phyloP scores from a whole-genome alignment of 345 rosid species.

The Acer yangbiense region DNA sequence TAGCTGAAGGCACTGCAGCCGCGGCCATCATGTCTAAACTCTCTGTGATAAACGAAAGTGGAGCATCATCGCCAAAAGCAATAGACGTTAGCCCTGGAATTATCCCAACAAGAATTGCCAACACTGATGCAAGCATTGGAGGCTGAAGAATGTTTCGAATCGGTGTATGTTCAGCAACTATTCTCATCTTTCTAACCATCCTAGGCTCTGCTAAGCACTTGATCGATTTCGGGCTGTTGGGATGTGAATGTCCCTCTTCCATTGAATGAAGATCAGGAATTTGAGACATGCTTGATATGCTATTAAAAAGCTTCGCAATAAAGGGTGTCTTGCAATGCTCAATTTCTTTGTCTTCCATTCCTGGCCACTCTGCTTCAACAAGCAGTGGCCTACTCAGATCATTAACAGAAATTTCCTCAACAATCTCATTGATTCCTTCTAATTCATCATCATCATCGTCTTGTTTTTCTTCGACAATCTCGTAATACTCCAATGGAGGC shows the following conservation, averaged over 20 bases:
- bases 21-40: slow-evolving; percentile 28
- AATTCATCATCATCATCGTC: slow-evolving; percentile 15
- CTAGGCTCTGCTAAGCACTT: slow-evolving; percentile 34
- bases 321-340: slow-evolving; percentile 42
- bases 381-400: slow-evolving; percentile 34
- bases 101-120: slow-evolving; percentile 26
- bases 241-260: neutral
- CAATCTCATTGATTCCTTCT: slow-evolving; percentile 17
- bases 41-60: slow-evolving; percentile 31
- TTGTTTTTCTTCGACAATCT: slow-evolving; percentile 24
- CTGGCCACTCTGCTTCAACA: slow-evolving; percentile 46
- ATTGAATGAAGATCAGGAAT: slow-evolving; percentile 12
- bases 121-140: slow-evolving; percentile 24
- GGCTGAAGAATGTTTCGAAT: slow-evolving; percentile 34
- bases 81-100: slow-evolving; percentile 13
- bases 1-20: slow-evolving; percentile 34
- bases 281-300: slow-evolving; percentile 12
- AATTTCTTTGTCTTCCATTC: slow-evolving; percentile 31
- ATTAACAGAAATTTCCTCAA: slow-evolving; percentile 8
- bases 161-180: slow-evolving; percentile 27
- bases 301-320: slow-evolving; percentile 31
- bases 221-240: slow-evolving; percentile 20
- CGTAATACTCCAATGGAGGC: slow-evolving; percentile 36
- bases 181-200: slow-evolving; percentile 27
- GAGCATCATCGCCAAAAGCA: slow-evolving; percentile 22